Percentiles rank a stretch among this genome's conserved stretches.
Evolutionary conservation across 1,284 basidiomycete species (phyloP).

Genomic region (Moesziomyces antarcticus): DNA sequence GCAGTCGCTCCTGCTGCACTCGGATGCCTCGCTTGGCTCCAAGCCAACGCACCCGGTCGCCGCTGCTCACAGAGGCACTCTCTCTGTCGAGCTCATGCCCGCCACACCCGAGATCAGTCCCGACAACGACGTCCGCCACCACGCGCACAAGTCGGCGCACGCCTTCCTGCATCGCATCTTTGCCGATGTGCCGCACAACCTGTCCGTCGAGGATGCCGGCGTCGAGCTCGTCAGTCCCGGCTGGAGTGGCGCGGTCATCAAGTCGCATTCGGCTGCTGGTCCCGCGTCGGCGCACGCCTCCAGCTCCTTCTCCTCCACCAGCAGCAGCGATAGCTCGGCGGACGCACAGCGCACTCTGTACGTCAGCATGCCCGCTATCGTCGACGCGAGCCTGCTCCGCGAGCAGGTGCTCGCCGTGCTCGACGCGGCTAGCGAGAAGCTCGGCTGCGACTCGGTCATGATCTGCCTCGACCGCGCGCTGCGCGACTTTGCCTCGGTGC

Average conservation of each 20-base stretch:
- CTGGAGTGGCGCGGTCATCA: constrained; percentile 61
- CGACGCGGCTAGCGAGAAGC: constrained; percentile 57
- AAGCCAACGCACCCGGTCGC: constrained; percentile 14
- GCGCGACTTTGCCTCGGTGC: constrained; percentile 48
- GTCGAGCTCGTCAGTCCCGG: constrained; percentile 58
- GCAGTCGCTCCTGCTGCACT: constrained; percentile 32
- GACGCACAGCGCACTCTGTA: constrained; percentile 56
- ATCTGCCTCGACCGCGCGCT: constrained; percentile 49
- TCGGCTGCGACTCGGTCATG: constrained; percentile 53
- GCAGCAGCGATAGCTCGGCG: constrained; percentile 30
- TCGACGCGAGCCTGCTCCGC: constrained; percentile 45
- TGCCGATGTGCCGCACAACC: constrained; percentile 26
- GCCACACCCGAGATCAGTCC: constrained; percentile 61
- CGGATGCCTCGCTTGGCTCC: constrained; percentile 7
- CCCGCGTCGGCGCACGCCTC: constrained; percentile 1
- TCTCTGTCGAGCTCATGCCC: constrained; percentile 45
- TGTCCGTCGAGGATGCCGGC: constrained; percentile 54
- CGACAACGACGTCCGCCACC: constrained; percentile 51
- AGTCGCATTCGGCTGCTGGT: constrained; percentile 10
- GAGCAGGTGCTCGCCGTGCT: constrained; percentile 59
- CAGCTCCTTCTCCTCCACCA: constrained; percentile 20
- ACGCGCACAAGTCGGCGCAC: constrained; percentile 51
- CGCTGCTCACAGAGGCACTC: constrained; percentile 8
- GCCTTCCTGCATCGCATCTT: constrained; percentile 55
- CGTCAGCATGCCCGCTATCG: constrained; percentile 53